Evolutionary conservation across 1,284 basidiomycete genomes (phyloP), one percentile per base, ranked within the genome.

Genomic region (Fomitopsis palustris): DNA sequence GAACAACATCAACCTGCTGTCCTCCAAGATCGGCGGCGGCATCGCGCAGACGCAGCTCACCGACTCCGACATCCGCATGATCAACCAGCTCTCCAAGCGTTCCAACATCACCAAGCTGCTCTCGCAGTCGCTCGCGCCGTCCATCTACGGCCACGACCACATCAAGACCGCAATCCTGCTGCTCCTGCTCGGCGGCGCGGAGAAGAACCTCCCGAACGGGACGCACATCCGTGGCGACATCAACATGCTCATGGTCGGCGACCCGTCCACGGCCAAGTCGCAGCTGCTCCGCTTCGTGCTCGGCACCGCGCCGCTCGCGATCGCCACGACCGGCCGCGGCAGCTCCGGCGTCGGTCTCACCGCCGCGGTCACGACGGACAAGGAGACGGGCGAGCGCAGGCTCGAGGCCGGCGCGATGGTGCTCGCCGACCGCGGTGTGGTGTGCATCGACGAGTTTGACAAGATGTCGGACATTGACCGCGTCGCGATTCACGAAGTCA

Each of bases 401-500:
- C 84, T 99, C 52, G 97, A 99, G 78, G 97, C 96, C 8, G 97
- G 97, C 60, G 97, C 97, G 14, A 99, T 99, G 97, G 97, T 99
- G 35, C 87, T 99, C 52, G 97, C 97, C n/a, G 97, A 99, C 75
- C 88, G 96, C 62, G 97, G 97, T 21, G 95, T 99, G 14, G 96
- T 99, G 51, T 99, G 96, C 76, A 99, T 99, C 68, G 97, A 99
- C 76, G 96, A 99, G 77, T 99, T 99, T 70, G 96, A 99, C 83
- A 99, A 99, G 75, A 99, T 99, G 96, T 95, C 93, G 33, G 97
- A 99, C 68, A 84, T 98, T 64, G 96, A 99, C 77, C 88, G 97
- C 66, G 96, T 98, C n/a, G 96, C 97, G 31, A 99, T 99, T 67
- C 97, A 99, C 77, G 97, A 99, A 87, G 97, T 98, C 69, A 99